phyloP scores from a whole-genome alignment of 352 stramenopile species.

The Phytopythium litorale region DNA sequence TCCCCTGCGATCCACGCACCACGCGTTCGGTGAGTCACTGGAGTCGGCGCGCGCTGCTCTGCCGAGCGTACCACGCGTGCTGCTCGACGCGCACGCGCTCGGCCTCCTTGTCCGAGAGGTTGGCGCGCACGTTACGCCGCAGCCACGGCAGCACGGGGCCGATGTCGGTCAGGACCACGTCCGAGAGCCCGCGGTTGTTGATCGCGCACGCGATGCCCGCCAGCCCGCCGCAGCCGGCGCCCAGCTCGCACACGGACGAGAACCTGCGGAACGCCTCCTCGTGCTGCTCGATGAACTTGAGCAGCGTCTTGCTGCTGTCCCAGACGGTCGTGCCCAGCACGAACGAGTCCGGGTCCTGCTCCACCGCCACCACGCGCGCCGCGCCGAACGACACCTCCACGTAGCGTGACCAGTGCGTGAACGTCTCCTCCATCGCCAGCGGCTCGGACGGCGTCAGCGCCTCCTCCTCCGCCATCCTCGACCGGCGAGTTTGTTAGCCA shows the following conservation, averaged over 20 bases:
- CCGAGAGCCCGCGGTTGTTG: slow-evolving; percentile 44
- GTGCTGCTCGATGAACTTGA: slow-evolving; percentile 82
- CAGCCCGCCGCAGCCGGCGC: slow-evolving; percentile 66
- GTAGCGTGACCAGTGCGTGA: slow-evolving; percentile 78
- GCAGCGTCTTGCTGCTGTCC: slow-evolving; percentile 83
- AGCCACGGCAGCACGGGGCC: slow-evolving; percentile 77
- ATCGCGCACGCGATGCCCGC: slow-evolving; percentile 73
- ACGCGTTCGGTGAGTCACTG: background rate
- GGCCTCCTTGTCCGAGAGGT: slow-evolving; percentile 52
- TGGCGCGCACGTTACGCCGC: slow-evolving; percentile 58
- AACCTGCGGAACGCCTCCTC: slow-evolving; percentile 41
- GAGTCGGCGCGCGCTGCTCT: background rate
- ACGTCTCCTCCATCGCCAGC: slow-evolving; percentile 66
- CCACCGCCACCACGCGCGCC: slow-evolving; percentile 42
- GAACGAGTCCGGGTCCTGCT: slow-evolving; percentile 81
- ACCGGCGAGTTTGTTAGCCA: too few species aligned
- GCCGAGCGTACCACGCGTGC: slow-evolving; percentile 36
- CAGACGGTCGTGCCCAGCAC: slow-evolving; percentile 80
- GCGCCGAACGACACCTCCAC: slow-evolving; percentile 50
- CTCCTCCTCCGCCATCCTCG: slow-evolving; percentile 58
- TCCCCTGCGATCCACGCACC: slow-evolving; percentile 34
- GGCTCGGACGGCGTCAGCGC: slow-evolving; percentile 46
- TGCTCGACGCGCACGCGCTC: slow-evolving; percentile 54
- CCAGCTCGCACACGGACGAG: slow-evolving; percentile 70
- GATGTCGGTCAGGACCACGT: slow-evolving; percentile 78